A percentile compares a stretch with the other conserved stretches of the same genome.
Conservation (phyloP, 306 rosid species). For the Gillenia trifoliata region DNA sequence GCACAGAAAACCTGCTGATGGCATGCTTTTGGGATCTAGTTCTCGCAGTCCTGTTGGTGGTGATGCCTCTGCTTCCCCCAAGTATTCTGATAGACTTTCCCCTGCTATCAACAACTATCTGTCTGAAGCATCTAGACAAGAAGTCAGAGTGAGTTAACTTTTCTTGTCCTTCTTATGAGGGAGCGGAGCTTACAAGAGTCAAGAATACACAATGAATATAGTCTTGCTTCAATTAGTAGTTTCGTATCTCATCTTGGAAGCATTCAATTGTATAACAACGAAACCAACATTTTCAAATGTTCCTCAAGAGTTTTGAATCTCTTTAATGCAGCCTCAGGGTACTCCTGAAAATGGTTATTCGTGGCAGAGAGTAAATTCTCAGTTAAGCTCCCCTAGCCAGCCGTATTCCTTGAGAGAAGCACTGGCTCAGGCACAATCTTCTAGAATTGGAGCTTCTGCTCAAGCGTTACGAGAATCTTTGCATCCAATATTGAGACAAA, state of each 20-base stretch:
- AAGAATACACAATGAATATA: not conserved
- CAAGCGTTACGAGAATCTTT: constrained; percentile 97
- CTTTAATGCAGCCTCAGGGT: constrained; percentile 81
- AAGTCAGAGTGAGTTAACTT: constrained; percentile 76
- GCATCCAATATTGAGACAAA: constrained; percentile 95
- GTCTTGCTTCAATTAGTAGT: not conserved
- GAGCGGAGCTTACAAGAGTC: not conserved
- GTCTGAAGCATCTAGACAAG: constrained; percentile 97
- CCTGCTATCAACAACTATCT: constrained; percentile 94
- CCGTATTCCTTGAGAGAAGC: constrained; percentile 99
- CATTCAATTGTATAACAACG: not conserved
- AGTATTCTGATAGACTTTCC: constrained; percentile 94
- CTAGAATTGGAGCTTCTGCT: constrained; percentile 98
- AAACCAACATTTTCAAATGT: not conserved
- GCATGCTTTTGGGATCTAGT: constrained; percentile 88
- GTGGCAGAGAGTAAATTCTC: constrained; percentile 97
- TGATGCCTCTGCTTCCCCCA: constrained; percentile 87
- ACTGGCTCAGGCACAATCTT: constrained; percentile 96
- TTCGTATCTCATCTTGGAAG: constrained; percentile 1
- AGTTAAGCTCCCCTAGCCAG: constrained; percentile 95
- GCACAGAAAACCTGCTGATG: constrained; percentile 95
- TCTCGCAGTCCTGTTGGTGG: constrained; percentile 90
- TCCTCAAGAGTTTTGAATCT: constrained; percentile 20
- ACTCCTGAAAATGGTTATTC: constrained; percentile 89
- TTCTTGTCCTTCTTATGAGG: constrained; percentile 7